Conservation (phyloP, 495 filamentous ascomycete genomes). For the Bryoglossum gracile region DNA sequence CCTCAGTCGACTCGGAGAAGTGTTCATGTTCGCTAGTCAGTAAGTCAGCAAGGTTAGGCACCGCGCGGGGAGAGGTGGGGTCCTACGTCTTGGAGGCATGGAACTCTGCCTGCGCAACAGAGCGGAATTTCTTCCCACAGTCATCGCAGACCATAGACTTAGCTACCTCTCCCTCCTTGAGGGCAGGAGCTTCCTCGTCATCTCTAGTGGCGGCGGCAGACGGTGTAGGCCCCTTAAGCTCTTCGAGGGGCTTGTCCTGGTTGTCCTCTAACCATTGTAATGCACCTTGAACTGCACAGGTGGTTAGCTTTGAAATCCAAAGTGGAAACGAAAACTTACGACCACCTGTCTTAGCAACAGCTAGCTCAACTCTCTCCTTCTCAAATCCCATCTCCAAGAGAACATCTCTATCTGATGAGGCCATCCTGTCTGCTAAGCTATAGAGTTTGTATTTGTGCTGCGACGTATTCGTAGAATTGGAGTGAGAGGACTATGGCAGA, state of each 20-base stretch:
- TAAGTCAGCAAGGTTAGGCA: background rate
- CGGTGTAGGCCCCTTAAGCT: slow-evolving; percentile 48
- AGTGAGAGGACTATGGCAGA: too few species aligned
- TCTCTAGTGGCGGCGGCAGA: slow-evolving; percentile 41
- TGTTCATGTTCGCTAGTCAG: slow-evolving; percentile 64
- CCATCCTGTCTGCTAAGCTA: too few species aligned
- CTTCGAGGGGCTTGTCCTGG: slow-evolving; percentile 73
- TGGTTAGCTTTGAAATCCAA: background rate
- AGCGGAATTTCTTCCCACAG: slow-evolving; percentile 85
- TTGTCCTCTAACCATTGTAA: slow-evolving; percentile 91
- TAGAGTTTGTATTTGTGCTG: too few species aligned
- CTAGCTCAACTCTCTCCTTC: slow-evolving; percentile 66
- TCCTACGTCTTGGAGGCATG: slow-evolving; percentile 76
- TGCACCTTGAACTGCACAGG: slow-evolving; percentile 66
- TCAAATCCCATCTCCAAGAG: slow-evolving; percentile 97
- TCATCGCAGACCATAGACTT: slow-evolving; percentile 70
- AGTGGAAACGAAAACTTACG: slow-evolving; percentile 42
- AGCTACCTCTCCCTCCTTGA: slow-evolving; percentile 55
- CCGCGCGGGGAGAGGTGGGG: background rate
- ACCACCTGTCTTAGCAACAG: slow-evolving; percentile 68
- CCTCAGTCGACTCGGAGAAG: slow-evolving; percentile 88
- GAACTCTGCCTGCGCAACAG: slow-evolving; percentile 71
- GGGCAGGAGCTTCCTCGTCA: slow-evolving; percentile 39
- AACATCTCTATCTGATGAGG: slow-evolving; percentile 72
- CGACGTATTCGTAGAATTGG: too few species aligned